A percentile compares a stretch with the other conserved stretches of the same genome.
Evolutionary conservation across 106 monocot genomes (phyloP).

Genomic region (Triglochin maritima): DNA sequence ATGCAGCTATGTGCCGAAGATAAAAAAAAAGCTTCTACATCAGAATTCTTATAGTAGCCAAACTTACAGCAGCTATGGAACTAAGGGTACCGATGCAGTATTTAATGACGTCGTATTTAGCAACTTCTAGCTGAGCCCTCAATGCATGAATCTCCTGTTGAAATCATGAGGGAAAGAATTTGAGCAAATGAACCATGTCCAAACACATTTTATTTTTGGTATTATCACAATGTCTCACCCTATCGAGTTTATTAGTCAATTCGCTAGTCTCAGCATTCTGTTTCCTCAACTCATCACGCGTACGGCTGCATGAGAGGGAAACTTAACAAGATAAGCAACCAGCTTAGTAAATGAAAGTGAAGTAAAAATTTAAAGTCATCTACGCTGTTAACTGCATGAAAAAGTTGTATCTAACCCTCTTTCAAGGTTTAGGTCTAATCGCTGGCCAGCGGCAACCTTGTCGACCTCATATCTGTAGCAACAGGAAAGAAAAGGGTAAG

Average conservation of each 20-base stretch:
- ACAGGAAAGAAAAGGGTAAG: not conserved
- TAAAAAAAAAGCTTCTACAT: not conserved
- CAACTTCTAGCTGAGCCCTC: constrained; percentile 3
- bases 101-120: constrained; percentile 3
- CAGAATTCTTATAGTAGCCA: not conserved
- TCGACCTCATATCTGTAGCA: constrained; percentile 69
- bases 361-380: too few relatives aligned
- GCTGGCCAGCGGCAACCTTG: constrained; percentile 78
- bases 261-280: constrained; percentile 3
- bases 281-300: constrained; percentile 1
- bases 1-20: too few relatives aligned
- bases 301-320: not conserved
- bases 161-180: not conserved
- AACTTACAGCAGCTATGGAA: not conserved
- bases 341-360: too few relatives aligned
- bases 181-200: not conserved
- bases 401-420: constrained; percentile 39
- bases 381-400: not conserved
- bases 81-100: constrained; percentile 1
- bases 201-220: not conserved
- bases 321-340: not conserved
- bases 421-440: constrained; percentile 79
- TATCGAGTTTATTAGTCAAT: constrained; percentile 1
- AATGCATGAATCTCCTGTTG: not conserved
- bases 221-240: not conserved